Evolutionary conservation across 129 eudicot species (phyloP).

Genomic region (Arctium minus): DNA sequence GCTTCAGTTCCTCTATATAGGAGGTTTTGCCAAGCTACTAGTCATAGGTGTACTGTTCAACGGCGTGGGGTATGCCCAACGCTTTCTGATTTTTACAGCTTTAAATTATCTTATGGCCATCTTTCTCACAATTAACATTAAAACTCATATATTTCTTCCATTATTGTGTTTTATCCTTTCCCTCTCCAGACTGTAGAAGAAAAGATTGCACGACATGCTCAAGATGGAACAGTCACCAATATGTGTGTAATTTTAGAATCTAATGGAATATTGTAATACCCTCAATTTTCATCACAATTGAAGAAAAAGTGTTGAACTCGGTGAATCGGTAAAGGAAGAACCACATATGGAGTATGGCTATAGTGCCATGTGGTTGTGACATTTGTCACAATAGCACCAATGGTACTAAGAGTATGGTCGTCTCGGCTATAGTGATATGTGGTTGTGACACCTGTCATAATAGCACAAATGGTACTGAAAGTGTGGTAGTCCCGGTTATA

Average conservation of each 20-base stretch:
- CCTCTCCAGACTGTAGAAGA: slow-evolving; percentile 67
- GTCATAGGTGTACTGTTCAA: slow-evolving; percentile 97
- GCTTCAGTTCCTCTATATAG: slow-evolving; percentile 92
- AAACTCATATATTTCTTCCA: background rate
- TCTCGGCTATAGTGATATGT: too few relatives aligned
- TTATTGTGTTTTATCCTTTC: background rate
- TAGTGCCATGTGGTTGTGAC: too few relatives aligned
- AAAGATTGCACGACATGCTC: slow-evolving; percentile 76
- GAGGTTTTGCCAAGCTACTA: slow-evolving; percentile 96
- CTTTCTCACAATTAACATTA: background rate
- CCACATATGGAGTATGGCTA: too few relatives aligned
- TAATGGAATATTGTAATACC: background rate
- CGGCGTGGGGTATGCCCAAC: slow-evolving; percentile 62
- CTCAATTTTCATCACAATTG: too few relatives aligned
- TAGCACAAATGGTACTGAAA: too few relatives aligned
- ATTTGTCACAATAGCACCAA: too few relatives aligned
- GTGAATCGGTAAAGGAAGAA: too few relatives aligned
- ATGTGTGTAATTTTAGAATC: slow-evolving; percentile 36
- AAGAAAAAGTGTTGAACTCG: too few relatives aligned
- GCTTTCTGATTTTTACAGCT: background rate
- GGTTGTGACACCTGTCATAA: too few relatives aligned
- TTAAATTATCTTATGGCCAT: background rate
- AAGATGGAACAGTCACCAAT: slow-evolving; percentile 69
- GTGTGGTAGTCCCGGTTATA: too few relatives aligned
- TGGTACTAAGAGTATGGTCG: too few relatives aligned